Conservation (phyloP, 179 eudicot species). For the Silene vulgaris region DNA sequence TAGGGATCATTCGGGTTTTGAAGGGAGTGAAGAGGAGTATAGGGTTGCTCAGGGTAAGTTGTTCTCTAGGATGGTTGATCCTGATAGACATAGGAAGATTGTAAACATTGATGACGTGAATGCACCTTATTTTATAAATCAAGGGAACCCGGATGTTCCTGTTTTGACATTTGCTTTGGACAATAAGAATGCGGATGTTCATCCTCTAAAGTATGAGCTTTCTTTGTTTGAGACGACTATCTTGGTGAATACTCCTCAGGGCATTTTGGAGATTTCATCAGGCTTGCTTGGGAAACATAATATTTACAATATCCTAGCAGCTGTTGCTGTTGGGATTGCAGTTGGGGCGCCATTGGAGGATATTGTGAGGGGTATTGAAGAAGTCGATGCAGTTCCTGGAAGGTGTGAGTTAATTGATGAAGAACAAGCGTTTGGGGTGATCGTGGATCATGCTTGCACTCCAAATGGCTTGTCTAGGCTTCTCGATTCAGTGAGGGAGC, state of each 20-base stretch:
- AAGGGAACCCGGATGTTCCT: constrained; percentile 83
- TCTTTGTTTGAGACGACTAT: constrained; percentile 95
- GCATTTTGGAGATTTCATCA: constrained; percentile 90
- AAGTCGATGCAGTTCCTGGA: constrained; percentile 94
- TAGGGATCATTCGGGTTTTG: constrained; percentile 50
- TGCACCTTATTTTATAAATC: constrained; percentile 60
- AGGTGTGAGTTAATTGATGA: constrained; percentile 96
- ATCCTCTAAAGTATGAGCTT: constrained; percentile 72
- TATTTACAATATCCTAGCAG: constrained; percentile 83
- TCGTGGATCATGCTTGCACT: constrained; percentile 84
- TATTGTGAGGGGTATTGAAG: constrained; percentile 95
- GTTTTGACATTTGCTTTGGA: constrained; percentile 82
- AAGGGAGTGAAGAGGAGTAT: constrained; percentile 72
- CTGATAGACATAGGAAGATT: constrained; percentile 78
- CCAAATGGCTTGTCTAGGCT: constrained; percentile 79
- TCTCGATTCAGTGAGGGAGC: constrained; percentile 83
- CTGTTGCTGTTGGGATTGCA: constrained; percentile 91
- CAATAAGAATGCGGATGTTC: constrained; percentile 83
- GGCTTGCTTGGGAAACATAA: constrained; percentile 92
- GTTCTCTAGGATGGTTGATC: constrained; percentile 88
- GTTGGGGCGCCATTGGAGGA: constrained; percentile 96
- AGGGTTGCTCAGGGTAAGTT: constrained; percentile 55
- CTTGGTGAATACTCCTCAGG: constrained; percentile 80
- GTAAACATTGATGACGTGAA: constrained; percentile 85
- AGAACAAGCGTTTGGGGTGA: constrained; percentile 95